Percentiles rank a stretch among this genome's conserved stretches.
These are phyloP conservation scores for Citrus cavaleriei DNA, from an alignment of 345 rosid species.

Conservation along the genomic window DNA sequence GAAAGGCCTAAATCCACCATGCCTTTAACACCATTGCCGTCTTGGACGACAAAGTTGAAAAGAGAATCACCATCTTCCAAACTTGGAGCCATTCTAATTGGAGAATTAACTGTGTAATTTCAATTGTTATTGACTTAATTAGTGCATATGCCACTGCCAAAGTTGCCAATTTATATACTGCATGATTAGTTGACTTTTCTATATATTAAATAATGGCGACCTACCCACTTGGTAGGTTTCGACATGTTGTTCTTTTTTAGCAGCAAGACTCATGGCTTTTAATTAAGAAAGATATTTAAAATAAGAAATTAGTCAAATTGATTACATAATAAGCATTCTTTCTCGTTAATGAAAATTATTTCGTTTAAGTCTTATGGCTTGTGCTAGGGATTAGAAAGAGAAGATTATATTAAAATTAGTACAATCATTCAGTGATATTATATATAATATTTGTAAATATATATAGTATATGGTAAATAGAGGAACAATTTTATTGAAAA, in stretches of 20 bases:
- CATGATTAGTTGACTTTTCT: neutral
- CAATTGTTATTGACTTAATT: neutral
- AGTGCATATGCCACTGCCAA: neutral
- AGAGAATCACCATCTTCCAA: constrained; percentile 14
- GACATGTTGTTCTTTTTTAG: neutral
- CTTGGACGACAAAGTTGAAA: constrained; percentile 44
- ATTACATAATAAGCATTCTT: too few relatives aligned
- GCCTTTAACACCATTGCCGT: constrained; percentile 58
- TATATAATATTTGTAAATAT: too few relatives aligned
- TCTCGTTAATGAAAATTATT: too few relatives aligned
- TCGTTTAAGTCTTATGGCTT: too few relatives aligned
- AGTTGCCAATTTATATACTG: neutral
- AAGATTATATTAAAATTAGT: too few relatives aligned
- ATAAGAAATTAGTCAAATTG: too few relatives aligned
- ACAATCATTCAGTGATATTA: neutral
- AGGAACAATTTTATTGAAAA: too few relatives aligned
- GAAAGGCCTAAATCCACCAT: constrained; percentile 42
- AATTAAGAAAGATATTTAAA: neutral
- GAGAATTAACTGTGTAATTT: constrained; percentile 35
- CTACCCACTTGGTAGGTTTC: neutral
- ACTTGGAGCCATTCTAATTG: neutral
- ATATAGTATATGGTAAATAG: too few relatives aligned
- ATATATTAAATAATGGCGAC: neutral
- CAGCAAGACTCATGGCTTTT: neutral
- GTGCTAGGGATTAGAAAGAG: too few relatives aligned